A percentile compares a stretch with the other conserved stretches of the same genome.
These are phyloP conservation scores for Lasiodiplodia sp. DNA, from an alignment of 2,329 filamentous ascomycete genomes.

Conservation along the genomic window DNA sequence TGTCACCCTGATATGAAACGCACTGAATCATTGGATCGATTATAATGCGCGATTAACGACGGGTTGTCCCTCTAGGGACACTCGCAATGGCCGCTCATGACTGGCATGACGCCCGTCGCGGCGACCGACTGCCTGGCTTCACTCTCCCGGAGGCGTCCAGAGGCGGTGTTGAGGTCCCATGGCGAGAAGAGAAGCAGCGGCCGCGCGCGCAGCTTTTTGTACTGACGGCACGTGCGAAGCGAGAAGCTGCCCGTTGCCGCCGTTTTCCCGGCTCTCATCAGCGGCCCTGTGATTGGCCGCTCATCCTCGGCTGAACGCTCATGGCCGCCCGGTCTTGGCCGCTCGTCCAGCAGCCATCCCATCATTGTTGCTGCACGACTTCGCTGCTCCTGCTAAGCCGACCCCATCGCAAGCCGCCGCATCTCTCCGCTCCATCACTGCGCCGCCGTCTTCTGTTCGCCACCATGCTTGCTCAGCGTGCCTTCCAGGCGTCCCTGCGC, in stretches of 20 bases:
- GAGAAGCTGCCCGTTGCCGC: conserved; percentile 4
- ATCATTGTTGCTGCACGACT: conserved; percentile 34
- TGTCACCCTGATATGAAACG: conserved; percentile 64
- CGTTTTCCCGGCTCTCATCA: conserved; percentile 14
- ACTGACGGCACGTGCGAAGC: background rate
- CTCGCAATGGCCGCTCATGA: conserved; percentile 41
- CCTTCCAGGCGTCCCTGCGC: conserved; percentile 54
- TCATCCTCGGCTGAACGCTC: conserved; percentile 18
- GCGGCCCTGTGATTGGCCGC: conserved; percentile 17
- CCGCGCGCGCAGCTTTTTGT: background rate
- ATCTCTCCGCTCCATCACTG: conserved; percentile 9
- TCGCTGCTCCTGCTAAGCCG: conserved; percentile 30
- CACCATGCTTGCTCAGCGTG: conserved; percentile 54
- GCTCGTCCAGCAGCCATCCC: conserved; percentile 16
- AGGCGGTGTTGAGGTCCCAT: conserved; percentile 51
- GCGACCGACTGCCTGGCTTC: conserved; percentile 26
- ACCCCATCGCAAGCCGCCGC: conserved; percentile 9
- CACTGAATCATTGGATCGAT: conserved; percentile 51
- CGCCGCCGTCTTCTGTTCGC: background rate
- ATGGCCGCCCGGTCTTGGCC: conserved; percentile 18
- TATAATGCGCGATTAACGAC: conserved; percentile 62
- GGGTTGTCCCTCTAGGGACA: conserved; percentile 57
- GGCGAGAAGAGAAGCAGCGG: conserved; percentile 31
- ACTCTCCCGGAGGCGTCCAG: conserved; percentile 22
- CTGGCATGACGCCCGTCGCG: conserved; percentile 50